Conservation (phyloP, 2,329 filamentous ascomycete species). For the Neofusicoccum laricinum region DNA sequence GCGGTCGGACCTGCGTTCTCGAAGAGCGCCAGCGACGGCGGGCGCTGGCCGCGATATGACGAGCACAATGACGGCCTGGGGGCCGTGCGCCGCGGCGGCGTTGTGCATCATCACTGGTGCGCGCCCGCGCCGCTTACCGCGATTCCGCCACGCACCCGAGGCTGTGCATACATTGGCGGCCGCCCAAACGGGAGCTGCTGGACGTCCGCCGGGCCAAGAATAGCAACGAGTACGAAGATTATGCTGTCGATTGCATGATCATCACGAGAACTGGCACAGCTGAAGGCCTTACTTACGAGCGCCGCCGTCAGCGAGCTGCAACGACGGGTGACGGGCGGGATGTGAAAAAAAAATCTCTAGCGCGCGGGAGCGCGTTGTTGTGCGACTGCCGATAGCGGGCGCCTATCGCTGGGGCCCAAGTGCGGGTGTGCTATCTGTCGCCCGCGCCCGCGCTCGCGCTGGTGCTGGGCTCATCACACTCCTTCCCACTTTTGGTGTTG, state of each 20-base stretch:
- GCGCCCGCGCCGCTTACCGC: conserved; percentile 1
- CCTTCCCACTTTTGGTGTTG: conserved; percentile 6
- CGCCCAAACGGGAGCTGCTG: conserved; percentile 1
- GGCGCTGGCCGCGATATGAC: not conserved
- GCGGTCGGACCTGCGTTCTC: conserved; percentile 14
- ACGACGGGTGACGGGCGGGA: not conserved
- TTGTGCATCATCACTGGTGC: conserved; percentile 11
- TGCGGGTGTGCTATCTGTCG: not conserved
- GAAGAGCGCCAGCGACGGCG: conserved; percentile 6
- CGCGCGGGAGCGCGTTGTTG: conserved; percentile 11
- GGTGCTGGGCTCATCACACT: not conserved
- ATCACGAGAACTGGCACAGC: conserved; percentile 16
- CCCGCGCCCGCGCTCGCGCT: not conserved
- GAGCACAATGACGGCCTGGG: conserved; percentile 23
- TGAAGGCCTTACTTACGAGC: conserved; percentile 15
- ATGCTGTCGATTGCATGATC: conserved; percentile 16
- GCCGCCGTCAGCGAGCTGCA: not conserved
- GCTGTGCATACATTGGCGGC: conserved; percentile 13
- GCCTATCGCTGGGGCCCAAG: conserved; percentile 5
- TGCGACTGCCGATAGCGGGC: conserved; percentile 8
- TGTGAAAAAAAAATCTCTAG: not conserved
- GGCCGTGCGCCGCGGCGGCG: conserved; percentile 21
- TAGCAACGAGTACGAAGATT: conserved; percentile 15
- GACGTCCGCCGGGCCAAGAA: not conserved
- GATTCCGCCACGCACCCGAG: conserved; percentile 13